Percentiles rank a stretch among this genome's conserved stretches.
Evolutionary conservation across 2,329 filamentous ascomycete genomes (phyloP).

Genomic region (Blastomyces gilchristii): DNA sequence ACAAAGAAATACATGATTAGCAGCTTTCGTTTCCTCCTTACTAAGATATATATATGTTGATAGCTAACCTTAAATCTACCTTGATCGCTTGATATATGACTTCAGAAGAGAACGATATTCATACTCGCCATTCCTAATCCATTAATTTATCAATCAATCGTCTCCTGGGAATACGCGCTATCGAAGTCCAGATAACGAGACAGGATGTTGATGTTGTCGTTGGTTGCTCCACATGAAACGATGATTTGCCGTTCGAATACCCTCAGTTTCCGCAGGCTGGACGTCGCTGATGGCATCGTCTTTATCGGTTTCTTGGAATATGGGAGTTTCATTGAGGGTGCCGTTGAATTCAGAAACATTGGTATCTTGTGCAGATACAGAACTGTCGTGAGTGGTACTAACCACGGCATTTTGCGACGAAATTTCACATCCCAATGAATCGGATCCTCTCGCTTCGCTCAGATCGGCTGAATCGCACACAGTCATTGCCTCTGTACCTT

Average conservation of each 20-base stretch:
- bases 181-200: background rate
- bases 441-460: background rate
- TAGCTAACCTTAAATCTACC: background rate
- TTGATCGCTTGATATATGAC: background rate
- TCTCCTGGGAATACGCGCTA: background rate
- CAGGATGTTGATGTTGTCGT: background rate
- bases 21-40: background rate
- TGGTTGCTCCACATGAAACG: background rate
- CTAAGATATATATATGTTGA: background rate
- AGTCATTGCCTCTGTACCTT: background rate
- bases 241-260: background rate
- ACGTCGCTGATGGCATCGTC: background rate
- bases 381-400: background rate
- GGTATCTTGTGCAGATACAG: background rate
- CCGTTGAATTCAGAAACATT: background rate
- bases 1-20: background rate
- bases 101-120: background rate
- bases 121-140: background rate
- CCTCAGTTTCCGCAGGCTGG: background rate
- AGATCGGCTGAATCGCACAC: background rate
- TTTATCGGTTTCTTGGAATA: background rate
- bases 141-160: background rate
- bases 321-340: background rate
- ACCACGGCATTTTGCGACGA: background rate
- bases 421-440: background rate